These are phyloP conservation scores for Phytophthora sojae DNA, from an alignment of 352 stramenopile species.

Conservation along the genomic window DNA sequence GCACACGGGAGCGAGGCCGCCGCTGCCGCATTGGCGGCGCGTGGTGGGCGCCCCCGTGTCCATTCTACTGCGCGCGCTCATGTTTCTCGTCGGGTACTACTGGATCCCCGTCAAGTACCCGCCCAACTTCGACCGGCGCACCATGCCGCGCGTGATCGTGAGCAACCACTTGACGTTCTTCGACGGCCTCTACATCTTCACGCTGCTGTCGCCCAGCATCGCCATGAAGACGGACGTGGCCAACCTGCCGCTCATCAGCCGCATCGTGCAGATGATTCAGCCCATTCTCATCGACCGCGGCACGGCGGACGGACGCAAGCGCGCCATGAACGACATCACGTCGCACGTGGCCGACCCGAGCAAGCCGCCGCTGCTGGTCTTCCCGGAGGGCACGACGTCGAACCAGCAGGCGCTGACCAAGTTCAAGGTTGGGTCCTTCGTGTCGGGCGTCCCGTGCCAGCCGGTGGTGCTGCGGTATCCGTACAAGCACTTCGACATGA, in stretches of 20 bases:
- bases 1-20: conserved; percentile 28
- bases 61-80: conserved; percentile 51
- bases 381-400: conserved; percentile 77
- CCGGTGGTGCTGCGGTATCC: conserved; percentile 72
- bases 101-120: conserved; percentile 64
- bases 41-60: conserved; percentile 44
- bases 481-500: conserved; percentile 80
- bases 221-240: conserved; percentile 79
- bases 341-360: conserved; percentile 51
- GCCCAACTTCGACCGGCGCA: conserved; percentile 31
- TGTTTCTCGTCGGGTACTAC: conserved; percentile 76
- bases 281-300: conserved; percentile 74
- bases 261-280: conserved; percentile 65
- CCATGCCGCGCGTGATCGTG: conserved; percentile 60
- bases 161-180: conserved; percentile 81
- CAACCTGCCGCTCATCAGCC: conserved; percentile 61
- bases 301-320: conserved; percentile 55
- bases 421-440: conserved; percentile 81
- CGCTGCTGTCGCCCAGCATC: conserved; percentile 63
- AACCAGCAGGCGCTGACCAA: conserved; percentile 75
- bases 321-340: conserved; percentile 68
- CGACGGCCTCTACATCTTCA: conserved; percentile 69
- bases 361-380: conserved; percentile 73
- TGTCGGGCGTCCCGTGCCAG: conserved; percentile 62
- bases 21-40: conserved; percentile 56